Conservation (phyloP, 2,329 filamentous ascomycete species). For the Monilinia fructigena region DNA sequence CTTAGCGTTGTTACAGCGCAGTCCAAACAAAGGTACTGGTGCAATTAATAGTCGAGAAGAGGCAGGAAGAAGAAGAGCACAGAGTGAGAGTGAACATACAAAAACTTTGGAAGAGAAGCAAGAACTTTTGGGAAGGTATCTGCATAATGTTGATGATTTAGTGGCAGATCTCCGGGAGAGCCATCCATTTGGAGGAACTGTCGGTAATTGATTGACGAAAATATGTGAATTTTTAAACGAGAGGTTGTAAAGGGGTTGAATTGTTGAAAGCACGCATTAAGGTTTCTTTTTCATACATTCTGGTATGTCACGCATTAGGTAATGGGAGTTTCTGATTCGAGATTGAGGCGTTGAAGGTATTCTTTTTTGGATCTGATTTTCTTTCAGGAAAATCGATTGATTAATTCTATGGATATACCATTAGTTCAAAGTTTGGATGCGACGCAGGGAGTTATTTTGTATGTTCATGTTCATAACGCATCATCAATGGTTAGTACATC, state of each 20-base stretch:
- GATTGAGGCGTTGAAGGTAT: neutral
- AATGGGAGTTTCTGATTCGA: constrained; percentile 13
- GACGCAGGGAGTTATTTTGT: neutral
- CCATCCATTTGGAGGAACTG: constrained; percentile 66
- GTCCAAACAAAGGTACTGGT: constrained; percentile 65
- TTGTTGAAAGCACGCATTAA: neutral
- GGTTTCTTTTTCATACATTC: constrained; percentile 7
- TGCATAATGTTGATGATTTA: constrained; percentile 62
- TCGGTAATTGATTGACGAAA: constrained; percentile 42
- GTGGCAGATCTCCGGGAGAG: constrained; percentile 73
- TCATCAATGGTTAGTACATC: neutral
- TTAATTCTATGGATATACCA: neutral
- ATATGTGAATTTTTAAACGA: neutral
- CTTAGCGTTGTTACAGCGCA: constrained; percentile 59
- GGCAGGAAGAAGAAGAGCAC: constrained; percentile 38
- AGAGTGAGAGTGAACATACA: constrained; percentile 44
- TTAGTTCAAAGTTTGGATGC: neutral
- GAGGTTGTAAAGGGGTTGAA: neutral
- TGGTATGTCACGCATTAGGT: constrained; percentile 5
- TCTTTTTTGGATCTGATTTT: neutral
- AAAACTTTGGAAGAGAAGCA: constrained; percentile 67
- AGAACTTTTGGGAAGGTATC: constrained; percentile 58
- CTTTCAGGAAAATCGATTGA: neutral
- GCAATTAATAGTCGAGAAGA: constrained; percentile 49
- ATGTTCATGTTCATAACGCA: constrained; percentile 5